A percentile compares a stretch with the other conserved stretches of the same genome.
Conservation (phyloP, 768 basidiomycete species). For the Suillus alpinus region DNA sequence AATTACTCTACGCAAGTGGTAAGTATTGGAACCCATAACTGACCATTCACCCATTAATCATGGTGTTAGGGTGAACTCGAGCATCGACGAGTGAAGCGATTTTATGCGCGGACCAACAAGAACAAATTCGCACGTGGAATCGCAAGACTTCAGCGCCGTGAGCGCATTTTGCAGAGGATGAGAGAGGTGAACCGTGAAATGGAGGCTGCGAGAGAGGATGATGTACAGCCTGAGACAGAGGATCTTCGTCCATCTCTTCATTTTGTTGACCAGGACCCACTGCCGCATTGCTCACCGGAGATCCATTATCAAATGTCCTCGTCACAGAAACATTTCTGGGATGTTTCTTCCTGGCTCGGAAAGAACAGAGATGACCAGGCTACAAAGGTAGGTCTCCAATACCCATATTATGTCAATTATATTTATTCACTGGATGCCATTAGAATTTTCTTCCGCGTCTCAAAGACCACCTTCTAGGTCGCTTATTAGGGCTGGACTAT, state of each 20-base stretch:
- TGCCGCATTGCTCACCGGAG: neutral
- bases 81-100: constrained; percentile 35
- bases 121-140: constrained; percentile 19
- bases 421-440: neutral
- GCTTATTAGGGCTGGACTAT: constrained; percentile 9
- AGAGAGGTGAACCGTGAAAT: too few species aligned
- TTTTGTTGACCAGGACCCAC: constrained; percentile 10
- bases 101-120: constrained; percentile 39
- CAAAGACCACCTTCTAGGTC: constrained; percentile 18
- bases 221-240: neutral
- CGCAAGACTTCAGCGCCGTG: too few species aligned
- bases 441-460: constrained; percentile 21
- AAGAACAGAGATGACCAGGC: constrained; percentile 7
- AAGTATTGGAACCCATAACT: neutral
- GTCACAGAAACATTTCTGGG: neutral
- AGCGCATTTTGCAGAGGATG: too few species aligned
- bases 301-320: constrained; percentile 24
- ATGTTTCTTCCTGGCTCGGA: constrained; percentile 8
- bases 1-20: constrained; percentile 37
- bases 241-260: constrained; percentile 3
- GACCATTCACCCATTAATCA: neutral
- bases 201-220: too few species aligned
- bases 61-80: constrained; percentile 35
- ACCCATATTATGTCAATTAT: neutral
- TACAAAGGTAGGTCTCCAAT: constrained; percentile 5